Evolutionary conservation across 2,329 filamentous ascomycete genomes (phyloP), one percentile per base, ranked within the genome.

Genomic region (Graphium sp.): DNA sequence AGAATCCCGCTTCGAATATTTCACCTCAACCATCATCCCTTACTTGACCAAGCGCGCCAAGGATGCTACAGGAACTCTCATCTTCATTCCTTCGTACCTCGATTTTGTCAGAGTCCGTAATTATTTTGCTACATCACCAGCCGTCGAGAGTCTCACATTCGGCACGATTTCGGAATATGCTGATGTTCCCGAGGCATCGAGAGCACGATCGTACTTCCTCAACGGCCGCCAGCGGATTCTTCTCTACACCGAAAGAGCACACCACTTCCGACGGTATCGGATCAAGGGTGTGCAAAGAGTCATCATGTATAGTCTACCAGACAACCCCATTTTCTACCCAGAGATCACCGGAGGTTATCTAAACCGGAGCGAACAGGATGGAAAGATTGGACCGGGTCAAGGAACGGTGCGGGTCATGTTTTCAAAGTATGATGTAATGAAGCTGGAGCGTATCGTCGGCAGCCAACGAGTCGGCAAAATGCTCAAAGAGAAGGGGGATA

Each of bases 71-170:
- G 85, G 89, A 19, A 81, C 80, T 1, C 59, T 98, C 11, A 62
- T 98, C 44, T 94, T 92, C 55, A 74, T 95, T 28, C 84, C 89
- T 0, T 84, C 78, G 0, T 95, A 94, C 52, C 74, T 94, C 34
- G 89, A 98, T 55, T 95, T 95, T 48, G 78, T 94, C 24, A 78
- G 85, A 23, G 66, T 98, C 34, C 74, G 89, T 30, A 98, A 95
- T 56, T 81, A 85, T 53, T 85, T 98, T 43, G 74, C 84, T 29
- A 84, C 74, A 18, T 74, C 74, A 11, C 41, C 58, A 7, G 52
- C 58, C n/a, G 62, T 66, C 16, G 55, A 55, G 32, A 56, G 43
- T 34, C 47, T 76, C 32, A 52, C 51, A 0, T 91, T 94, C 47
- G 85, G 83, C 30, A 71, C 74, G 18, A 76, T 98, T 21, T 85